Percentiles rank a stretch among this genome's conserved stretches.
Conservation (phyloP, 2,329 filamentous ascomycete species). For the Trichoderma cornu-damae region DNA sequence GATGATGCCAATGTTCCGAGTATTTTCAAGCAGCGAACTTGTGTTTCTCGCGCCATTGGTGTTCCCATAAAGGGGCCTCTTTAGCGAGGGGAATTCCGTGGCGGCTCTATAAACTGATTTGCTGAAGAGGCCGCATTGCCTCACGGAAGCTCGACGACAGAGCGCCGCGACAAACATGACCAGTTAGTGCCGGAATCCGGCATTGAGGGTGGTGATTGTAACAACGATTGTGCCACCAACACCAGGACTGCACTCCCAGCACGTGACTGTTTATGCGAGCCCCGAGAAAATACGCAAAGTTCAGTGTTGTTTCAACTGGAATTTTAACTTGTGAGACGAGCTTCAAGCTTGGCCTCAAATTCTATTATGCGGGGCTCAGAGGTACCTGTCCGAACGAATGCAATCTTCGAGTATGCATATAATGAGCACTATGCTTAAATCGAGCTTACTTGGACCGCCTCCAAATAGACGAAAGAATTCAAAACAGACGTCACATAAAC, state of each 20-base stretch:
- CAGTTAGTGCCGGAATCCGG: neutral
- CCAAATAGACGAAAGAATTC: too few relatives aligned
- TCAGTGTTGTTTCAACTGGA: neutral
- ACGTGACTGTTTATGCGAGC: neutral
- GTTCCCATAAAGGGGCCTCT: neutral
- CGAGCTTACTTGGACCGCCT: neutral
- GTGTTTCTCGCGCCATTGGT: neutral
- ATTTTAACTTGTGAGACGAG: neutral
- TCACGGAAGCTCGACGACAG: conserved; percentile 14
- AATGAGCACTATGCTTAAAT: neutral
- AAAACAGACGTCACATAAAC: too few relatives aligned
- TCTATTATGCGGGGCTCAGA: neutral
- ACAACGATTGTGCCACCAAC: neutral
- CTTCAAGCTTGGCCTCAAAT: conserved; percentile 2
- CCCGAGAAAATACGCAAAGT: neutral
- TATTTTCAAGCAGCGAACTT: conserved; percentile 41
- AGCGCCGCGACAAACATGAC: conserved; percentile 21
- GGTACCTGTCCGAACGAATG: neutral
- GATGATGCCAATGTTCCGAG: conserved; percentile 96
- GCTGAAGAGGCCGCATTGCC: conserved; percentile 5
- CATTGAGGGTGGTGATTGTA: neutral
- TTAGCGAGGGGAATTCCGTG: neutral
- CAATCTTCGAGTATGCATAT: neutral
- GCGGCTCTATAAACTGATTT: neutral
- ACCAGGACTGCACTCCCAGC: neutral